Evolutionary conservation across 306 rosid species (phyloP).

Genomic region (barrel medic (Medicago truncatula)): DNA sequence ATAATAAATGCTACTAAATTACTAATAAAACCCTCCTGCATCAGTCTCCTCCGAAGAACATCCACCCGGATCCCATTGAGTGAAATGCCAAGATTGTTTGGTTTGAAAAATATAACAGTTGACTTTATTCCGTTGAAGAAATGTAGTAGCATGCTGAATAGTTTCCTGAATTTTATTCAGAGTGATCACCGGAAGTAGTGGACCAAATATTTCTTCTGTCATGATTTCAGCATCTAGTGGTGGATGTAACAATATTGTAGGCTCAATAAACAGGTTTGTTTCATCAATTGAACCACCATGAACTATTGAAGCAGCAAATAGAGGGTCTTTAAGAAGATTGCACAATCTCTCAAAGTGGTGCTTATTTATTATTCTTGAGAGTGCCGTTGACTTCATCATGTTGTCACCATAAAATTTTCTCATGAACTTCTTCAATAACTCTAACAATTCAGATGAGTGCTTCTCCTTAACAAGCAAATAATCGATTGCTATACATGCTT

Average conservation of each 20-base stretch:
- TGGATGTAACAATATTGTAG: conserved; percentile 85
- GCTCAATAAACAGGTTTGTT: conserved; percentile 79
- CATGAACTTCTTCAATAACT: conserved; percentile 55
- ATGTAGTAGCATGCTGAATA: no score
- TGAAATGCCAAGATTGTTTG: no score
- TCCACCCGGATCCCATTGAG: no score
- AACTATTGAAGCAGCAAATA: conserved; percentile 70
- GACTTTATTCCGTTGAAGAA: no score
- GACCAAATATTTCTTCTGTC: conserved; percentile 94
- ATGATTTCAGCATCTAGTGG: conserved; percentile 72
- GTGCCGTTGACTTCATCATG: conserved; percentile 54
- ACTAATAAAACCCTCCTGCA: no score
- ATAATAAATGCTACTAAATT: no score
- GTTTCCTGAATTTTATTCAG: conserved; percentile 49
- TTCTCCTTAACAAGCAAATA: conserved; percentile 82
- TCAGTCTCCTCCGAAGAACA: no score
- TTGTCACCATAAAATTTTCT: conserved; percentile 67
- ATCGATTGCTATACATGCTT: conserved; percentile 83
- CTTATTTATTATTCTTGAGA: conserved; percentile 68
- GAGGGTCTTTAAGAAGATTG: conserved; percentile 72
- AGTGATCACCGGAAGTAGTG: conserved; percentile 86
- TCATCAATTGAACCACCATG: conserved; percentile 79
- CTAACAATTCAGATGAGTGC: conserved; percentile 64
- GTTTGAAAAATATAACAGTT: no score
- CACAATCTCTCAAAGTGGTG: conserved; percentile 64